phyloP scores from a whole-genome alignment of 495 filamentous ascomycete species.

The Talaromyces borbonicus region DNA sequence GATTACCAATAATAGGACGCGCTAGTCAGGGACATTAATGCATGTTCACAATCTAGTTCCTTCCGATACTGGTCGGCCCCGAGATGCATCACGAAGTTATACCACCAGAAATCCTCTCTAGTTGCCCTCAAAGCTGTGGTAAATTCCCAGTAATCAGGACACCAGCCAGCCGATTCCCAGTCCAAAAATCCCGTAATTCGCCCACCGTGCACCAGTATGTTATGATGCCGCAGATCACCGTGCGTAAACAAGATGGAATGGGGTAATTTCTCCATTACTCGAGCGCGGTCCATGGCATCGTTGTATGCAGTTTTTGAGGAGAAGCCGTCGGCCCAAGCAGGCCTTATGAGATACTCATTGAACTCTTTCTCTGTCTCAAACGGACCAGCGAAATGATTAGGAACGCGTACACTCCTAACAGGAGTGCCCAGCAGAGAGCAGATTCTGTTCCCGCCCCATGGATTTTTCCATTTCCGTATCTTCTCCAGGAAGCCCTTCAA shows the following conservation, averaged over 20 bases:
- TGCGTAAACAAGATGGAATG: slow-evolving; percentile 33
- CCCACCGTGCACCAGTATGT: slow-evolving; percentile 32
- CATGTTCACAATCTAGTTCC: slow-evolving; percentile 14
- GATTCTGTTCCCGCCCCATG: slow-evolving; percentile 5
- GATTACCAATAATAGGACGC: slow-evolving; percentile 17
- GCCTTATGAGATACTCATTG: slow-evolving; percentile 15
- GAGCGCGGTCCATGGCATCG: slow-evolving; percentile 12
- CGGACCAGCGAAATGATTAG: slow-evolving; percentile 15
- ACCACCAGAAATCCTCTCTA: slow-evolving; percentile 15
- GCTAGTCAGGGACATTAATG: slow-evolving; percentile 16
- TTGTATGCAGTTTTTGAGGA: slow-evolving; percentile 15
- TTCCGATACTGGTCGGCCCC: slow-evolving; percentile 11
- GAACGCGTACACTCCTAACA: slow-evolving; percentile 14
- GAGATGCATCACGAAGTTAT: slow-evolving; percentile 13
- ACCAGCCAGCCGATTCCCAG: slow-evolving; percentile 46
- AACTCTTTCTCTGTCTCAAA: slow-evolving; percentile 16
- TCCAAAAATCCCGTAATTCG: slow-evolving; percentile 40
- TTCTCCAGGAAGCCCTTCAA: slow-evolving; percentile 14
- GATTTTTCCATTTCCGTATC: slow-evolving; percentile 16
- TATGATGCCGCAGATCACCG: slow-evolving; percentile 37
- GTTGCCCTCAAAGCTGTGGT: slow-evolving; percentile 16
- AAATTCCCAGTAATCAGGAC: slow-evolving; percentile 46
- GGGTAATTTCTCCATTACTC: slow-evolving; percentile 8
- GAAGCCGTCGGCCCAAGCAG: slow-evolving; percentile 9
- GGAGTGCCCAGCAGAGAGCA: slow-evolving; percentile 13